These are phyloP conservation scores for Hemileccinum impolitum DNA, from an alignment of 768 basidiomycete species.

Conservation along the genomic window DNA sequence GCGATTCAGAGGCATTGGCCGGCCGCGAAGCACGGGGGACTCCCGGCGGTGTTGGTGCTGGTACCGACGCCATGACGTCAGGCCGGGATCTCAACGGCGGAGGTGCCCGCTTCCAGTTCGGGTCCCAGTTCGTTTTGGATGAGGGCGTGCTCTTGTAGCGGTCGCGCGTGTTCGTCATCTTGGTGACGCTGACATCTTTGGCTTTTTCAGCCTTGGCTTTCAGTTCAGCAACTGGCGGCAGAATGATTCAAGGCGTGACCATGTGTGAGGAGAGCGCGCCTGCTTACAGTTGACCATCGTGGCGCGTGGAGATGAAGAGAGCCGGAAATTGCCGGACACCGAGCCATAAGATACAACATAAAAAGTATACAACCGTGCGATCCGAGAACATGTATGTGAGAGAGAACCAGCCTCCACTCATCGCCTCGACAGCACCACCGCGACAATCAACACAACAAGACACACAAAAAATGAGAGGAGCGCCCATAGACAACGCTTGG, in stretches of 20 bases:
- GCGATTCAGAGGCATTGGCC: constrained; percentile 1
- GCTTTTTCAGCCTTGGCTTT: constrained; percentile 62
- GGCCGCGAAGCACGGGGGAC: constrained; percentile 15
- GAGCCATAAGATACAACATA: constrained; percentile 1
- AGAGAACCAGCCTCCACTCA: constrained; percentile 17
- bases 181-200: constrained; percentile 53
- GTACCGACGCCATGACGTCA: constrained; percentile 8
- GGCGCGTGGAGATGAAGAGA: background rate
- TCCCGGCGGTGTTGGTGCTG: constrained; percentile 6
- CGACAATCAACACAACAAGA: constrained; percentile 29
- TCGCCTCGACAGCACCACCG: constrained; percentile 19
- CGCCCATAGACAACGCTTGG: constrained; percentile 52
- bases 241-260: background rate
- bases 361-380: background rate
- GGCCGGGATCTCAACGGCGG: constrained; percentile 34
- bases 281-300: constrained; percentile 32
- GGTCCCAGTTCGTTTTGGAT: constrained; percentile 63
- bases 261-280: too few species aligned
- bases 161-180: constrained; percentile 54
- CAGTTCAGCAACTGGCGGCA: constrained; percentile 53
- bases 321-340: too few species aligned
- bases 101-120: constrained; percentile 46
- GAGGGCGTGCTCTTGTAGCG: constrained; percentile 52
- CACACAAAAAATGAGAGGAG: constrained; percentile 43
- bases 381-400: too few species aligned